Percentiles rank a stretch among this genome's conserved stretches.
phyloP scores from a whole-genome alignment of 164 flowering plant species.

The Umbilicus rupestris region DNA sequence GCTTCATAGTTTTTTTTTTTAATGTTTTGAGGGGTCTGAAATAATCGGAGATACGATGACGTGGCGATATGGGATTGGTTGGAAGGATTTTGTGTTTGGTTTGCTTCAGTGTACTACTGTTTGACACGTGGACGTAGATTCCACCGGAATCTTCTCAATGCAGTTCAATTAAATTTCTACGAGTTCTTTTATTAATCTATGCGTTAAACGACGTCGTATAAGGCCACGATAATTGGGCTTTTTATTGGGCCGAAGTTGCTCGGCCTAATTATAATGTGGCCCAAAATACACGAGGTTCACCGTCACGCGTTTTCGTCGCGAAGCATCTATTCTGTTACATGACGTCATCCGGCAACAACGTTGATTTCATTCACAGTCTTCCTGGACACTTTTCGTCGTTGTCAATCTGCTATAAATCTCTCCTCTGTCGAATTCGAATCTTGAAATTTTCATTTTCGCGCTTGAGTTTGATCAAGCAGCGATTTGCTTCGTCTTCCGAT shows the following conservation, averaged over 20 bases:
- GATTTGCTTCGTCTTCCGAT: background rate
- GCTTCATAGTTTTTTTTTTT: background rate
- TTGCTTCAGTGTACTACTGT: background rate
- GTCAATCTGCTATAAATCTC: background rate
- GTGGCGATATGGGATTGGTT: background rate
- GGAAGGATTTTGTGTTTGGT: background rate
- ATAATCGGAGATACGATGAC: background rate
- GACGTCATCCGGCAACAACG: background rate
- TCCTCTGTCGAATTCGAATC: too few species aligned
- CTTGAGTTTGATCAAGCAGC: background rate
- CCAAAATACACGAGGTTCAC: too few species aligned
- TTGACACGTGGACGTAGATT: conserved; percentile 3
- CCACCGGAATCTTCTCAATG: background rate
- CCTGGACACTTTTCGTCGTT: background rate
- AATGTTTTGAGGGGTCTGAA: background rate
- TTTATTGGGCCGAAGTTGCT: background rate
- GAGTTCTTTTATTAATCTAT: too few species aligned
- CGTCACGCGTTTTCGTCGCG: background rate
- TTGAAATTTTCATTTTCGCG: background rate
- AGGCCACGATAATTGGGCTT: too few species aligned
- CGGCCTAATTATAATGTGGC: background rate
- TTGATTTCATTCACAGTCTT: background rate
- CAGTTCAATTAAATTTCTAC: too few species aligned
- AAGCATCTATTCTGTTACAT: background rate
- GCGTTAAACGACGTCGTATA: too few species aligned